These are phyloP conservation scores for Drosera spatulata DNA, from an alignment of 179 eudicot genomes.

Conservation along the genomic window DNA sequence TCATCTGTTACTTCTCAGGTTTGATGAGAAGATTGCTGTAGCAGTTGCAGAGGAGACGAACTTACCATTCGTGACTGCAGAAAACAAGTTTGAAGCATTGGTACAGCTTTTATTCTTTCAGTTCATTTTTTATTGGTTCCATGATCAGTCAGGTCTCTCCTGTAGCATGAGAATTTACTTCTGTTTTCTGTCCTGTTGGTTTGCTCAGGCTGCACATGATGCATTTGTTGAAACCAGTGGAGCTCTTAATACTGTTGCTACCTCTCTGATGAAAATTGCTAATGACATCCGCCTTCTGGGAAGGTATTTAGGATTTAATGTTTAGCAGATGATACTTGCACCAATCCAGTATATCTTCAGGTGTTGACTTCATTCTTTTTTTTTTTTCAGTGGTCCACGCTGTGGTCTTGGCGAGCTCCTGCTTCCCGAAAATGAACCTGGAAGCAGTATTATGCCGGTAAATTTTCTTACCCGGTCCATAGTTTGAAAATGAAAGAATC, in stretches of 20 bases:
- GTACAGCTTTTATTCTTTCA: constrained; percentile 15
- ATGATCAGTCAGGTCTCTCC: background rate
- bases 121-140: background rate
- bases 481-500: background rate
- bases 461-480: constrained; percentile 1
- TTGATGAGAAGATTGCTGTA: constrained; percentile 90
- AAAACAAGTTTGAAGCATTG: constrained; percentile 98
- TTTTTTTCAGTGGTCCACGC: constrained; percentile 72
- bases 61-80: constrained; percentile 94
- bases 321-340: constrained; percentile 3
- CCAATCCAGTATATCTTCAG: constrained; percentile 1
- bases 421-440: constrained; percentile 99
- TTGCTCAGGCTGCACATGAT: constrained; percentile 90
- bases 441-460: constrained; percentile 99
- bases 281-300: constrained; percentile 93
- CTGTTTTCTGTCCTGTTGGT: constrained; percentile 7
- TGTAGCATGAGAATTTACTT: background rate
- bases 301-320: constrained; percentile 37
- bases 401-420: constrained; percentile 97
- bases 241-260: constrained; percentile 77
- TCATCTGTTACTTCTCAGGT: constrained; percentile 30
- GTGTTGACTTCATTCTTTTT: constrained; percentile 10
- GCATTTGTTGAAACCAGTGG: constrained; percentile 98
- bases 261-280: constrained; percentile 95
- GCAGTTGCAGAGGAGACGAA: constrained; percentile 95